Evolutionary conservation across 139 green algal genomes (phyloP).

Genomic region (Chlamydomonas sphaeroides): DNA sequence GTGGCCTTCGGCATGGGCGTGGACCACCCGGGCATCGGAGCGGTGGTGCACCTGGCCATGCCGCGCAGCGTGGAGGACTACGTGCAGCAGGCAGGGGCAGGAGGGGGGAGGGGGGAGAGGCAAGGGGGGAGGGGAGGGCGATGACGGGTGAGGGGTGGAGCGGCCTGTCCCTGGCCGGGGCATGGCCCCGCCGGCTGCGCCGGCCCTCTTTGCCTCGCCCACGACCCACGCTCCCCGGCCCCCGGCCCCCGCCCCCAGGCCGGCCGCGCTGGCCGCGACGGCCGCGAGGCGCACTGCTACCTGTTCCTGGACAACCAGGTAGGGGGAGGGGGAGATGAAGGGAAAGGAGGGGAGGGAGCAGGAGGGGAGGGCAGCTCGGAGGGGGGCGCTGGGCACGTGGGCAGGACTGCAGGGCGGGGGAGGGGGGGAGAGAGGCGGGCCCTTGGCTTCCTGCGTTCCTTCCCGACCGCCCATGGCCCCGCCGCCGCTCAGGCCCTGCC

Average conservation of each 20-base stretch:
- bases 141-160: too few relatives aligned
- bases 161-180: too few relatives aligned
- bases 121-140: constrained; percentile 65
- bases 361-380: neutral
- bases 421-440: too few relatives aligned
- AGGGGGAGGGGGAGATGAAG: neutral
- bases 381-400: too few relatives aligned
- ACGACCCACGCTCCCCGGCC: too few relatives aligned
- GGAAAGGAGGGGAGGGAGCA: neutral
- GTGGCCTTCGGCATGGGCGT: constrained; percentile 59
- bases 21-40: constrained; percentile 42
- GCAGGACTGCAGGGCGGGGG: too few relatives aligned
- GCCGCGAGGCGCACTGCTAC: constrained; percentile 64
- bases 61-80: constrained; percentile 90
- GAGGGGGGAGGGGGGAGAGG: neutral
- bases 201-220: too few relatives aligned
- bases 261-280: constrained; percentile 76
- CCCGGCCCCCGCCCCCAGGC: constrained; percentile 62
- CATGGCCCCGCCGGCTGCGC: too few relatives aligned
- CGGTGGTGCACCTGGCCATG: constrained; percentile 82
- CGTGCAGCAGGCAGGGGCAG: constrained; percentile 81
- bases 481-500: too few relatives aligned
- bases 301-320: constrained; percentile 72
- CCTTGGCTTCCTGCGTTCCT: too few relatives aligned
- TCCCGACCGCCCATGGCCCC: too few relatives aligned